Base-by-base conservation (phyloP, 371 early-diverging fungal genomes). In the Mycotypha africana region DNA sequence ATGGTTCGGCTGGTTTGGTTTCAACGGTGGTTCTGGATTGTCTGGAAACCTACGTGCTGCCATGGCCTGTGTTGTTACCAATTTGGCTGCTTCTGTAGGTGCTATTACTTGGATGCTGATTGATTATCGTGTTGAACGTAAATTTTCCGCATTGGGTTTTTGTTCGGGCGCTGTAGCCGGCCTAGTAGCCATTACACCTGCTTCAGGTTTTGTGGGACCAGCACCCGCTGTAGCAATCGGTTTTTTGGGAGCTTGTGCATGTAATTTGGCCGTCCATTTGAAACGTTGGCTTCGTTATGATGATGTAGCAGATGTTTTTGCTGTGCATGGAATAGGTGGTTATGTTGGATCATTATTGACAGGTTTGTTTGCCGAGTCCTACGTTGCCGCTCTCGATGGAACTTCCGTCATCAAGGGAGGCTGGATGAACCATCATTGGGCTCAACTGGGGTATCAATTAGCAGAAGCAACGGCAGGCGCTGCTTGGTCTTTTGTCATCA, bases 91-190 rank as follows among this genome's bases (percentile, higher is more conserved):
- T 17, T 74, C 88, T 25, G 73, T 86, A 20, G 93, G 87, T 23
- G 89, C 88, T 3, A 61, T 95, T 32, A 76, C 92, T 12, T 95
- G 94, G 93, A 73, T 90, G 44, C 33, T 82, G 2, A 62, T 85
- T 32, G 94, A 91, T 57, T 92, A 87, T 57, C 80, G 84, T 43
- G 59, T 79, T 32, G 79, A 85, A 32, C 76, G 73, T 39, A 89
- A 89, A 57, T 76, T 90, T 25, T 91, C 95, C 23, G 87, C 86
- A 20, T 67, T 95, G 25, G 91, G 88, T 10, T 93, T 92, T 60
- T 95, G 95, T 64, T 86, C 89, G 4, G 96, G 95, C 23, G 93
- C 90, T 15, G 88, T 96, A 24, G 82, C 92, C 10, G 97, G 93
- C 9, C 66, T 95, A n/a, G 96, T 93, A 3, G 82, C 88, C 12